A percentile compares a stretch with the other conserved stretches of the same genome.
Conservation (phyloP, 371 early-diverging fungal genomes). For the Batrachochytrium dendrobatidis region DNA sequence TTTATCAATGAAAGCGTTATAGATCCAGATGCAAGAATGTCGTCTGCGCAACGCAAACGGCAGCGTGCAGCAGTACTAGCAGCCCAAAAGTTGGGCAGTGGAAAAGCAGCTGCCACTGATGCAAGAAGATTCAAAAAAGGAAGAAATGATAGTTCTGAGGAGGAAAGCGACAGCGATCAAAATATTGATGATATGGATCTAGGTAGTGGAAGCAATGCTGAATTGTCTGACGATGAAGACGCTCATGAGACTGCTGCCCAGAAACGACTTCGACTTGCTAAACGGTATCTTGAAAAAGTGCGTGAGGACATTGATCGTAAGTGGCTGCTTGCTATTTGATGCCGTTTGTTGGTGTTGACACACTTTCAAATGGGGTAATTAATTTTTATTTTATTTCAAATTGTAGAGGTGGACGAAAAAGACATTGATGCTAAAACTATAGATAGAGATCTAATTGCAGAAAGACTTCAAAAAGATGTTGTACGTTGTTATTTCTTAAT, state of each 20-base stretch:
- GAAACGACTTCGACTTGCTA: slow-evolving; percentile 85
- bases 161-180: slow-evolving; percentile 47
- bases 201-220: slow-evolving; percentile 57
- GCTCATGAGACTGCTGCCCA: slow-evolving; percentile 79
- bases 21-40: slow-evolving; percentile 17
- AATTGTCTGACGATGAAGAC: slow-evolving; percentile 45
- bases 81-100: slow-evolving; percentile 1
- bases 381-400: too few relatives aligned
- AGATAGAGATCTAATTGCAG: slow-evolving; percentile 87
- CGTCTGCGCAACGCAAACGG: slow-evolving; percentile 16
- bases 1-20: slow-evolving; percentile 7
- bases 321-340: neutral
- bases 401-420: slow-evolving; percentile 29
- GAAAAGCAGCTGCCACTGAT: neutral
- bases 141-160: slow-evolving; percentile 45
- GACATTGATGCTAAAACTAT: slow-evolving; percentile 88
- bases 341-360: neutral
- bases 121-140: slow-evolving; percentile 9
- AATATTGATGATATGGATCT: slow-evolving; percentile 52
- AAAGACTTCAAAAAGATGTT: slow-evolving; percentile 75
- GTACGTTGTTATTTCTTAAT: too few relatives aligned
- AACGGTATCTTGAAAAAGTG: slow-evolving; percentile 76
- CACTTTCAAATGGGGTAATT: too few relatives aligned
- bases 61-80: neutral
- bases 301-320: slow-evolving; percentile 56